phyloP scores from a whole-genome alignment of 257 asterid genomes.

The Petunia axillaris region DNA sequence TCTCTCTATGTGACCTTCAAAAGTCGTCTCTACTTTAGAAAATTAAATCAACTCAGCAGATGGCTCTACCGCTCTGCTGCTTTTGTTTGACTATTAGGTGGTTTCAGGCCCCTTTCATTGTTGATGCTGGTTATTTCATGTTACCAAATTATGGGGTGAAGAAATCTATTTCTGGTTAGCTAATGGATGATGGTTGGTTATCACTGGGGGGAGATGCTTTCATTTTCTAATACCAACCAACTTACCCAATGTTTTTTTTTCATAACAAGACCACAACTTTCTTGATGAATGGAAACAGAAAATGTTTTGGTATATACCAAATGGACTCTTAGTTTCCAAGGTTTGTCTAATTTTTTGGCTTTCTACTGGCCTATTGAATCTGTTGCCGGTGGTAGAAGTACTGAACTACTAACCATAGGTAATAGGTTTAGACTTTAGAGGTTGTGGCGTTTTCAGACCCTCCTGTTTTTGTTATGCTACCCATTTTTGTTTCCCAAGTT shows the following conservation, averaged over 20 bases:
- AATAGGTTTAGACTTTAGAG: slow-evolving; percentile 1
- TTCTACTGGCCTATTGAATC: neutral
- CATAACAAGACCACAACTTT: neutral
- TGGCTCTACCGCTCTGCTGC: neutral
- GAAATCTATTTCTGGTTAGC: neutral
- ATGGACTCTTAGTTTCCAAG: neutral
- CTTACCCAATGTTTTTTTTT: neutral
- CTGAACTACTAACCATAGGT: neutral
- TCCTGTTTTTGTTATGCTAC: neutral
- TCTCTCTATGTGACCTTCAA: neutral
- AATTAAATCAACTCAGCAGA: neutral
- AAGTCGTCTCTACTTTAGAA: neutral
- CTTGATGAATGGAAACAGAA: neutral
- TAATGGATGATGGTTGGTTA: neutral
- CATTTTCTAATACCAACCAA: neutral
- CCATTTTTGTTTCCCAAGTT: neutral
- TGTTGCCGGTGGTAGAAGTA: neutral
- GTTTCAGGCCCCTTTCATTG: neutral
- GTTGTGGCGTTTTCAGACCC: neutral
- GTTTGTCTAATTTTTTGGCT: slow-evolving; percentile 9
- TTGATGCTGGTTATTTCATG: neutral
- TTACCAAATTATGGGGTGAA: neutral
- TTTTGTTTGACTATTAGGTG: neutral
- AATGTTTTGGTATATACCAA: neutral
- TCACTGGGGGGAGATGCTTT: neutral